These are phyloP conservation scores for Fusarium algeriense DNA, from an alignment of 2,329 filamentous ascomycete genomes.

Conservation along the genomic window DNA sequence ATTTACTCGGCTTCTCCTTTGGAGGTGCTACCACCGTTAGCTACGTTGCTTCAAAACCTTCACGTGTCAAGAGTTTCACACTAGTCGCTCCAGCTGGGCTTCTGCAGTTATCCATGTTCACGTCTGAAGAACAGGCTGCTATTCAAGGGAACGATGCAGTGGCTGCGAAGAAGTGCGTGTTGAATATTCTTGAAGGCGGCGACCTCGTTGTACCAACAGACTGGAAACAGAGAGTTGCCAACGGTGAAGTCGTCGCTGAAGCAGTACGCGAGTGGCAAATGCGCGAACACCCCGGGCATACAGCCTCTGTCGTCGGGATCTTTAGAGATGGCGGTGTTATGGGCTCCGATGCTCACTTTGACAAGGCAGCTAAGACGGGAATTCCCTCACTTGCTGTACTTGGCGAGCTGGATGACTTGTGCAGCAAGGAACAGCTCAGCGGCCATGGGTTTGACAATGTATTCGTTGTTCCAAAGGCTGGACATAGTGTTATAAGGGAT, in stretches of 20 bases:
- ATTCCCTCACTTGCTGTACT: constrained; percentile 36
- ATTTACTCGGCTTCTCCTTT: constrained; percentile 64
- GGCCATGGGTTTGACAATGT: constrained; percentile 39
- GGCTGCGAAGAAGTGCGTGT: constrained; percentile 51
- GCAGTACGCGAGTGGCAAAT: constrained; percentile 63
- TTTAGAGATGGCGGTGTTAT: constrained; percentile 60
- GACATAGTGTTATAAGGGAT: constrained; percentile 45
- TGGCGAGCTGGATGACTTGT: constrained; percentile 45
- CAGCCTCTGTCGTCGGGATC: constrained; percentile 59
- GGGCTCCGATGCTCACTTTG: constrained; percentile 49
- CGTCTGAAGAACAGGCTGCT: constrained; percentile 39
- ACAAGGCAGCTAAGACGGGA: constrained; percentile 20
- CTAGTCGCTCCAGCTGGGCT: constrained; percentile 64
- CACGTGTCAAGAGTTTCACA: constrained; percentile 50
- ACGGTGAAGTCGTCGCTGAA: constrained; percentile 60
- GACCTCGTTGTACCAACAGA: constrained; percentile 55
- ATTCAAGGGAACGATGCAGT: constrained; percentile 48
- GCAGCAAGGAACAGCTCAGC: constrained; percentile 24
- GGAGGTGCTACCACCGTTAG: constrained; percentile 56
- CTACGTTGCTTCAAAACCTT: constrained; percentile 51
- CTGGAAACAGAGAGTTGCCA: constrained; percentile 57
- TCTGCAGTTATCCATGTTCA: constrained; percentile 48
- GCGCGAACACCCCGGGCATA: constrained; percentile 59
- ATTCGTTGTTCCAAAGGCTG: constrained; percentile 36
- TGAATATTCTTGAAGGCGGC: constrained; percentile 59